A percentile compares a stretch with the other conserved stretches of the same genome.
These are phyloP conservation scores for Rhexocercosporidium sp. DNA, from an alignment of 2,329 filamentous ascomycete genomes.

Conservation along the genomic window DNA sequence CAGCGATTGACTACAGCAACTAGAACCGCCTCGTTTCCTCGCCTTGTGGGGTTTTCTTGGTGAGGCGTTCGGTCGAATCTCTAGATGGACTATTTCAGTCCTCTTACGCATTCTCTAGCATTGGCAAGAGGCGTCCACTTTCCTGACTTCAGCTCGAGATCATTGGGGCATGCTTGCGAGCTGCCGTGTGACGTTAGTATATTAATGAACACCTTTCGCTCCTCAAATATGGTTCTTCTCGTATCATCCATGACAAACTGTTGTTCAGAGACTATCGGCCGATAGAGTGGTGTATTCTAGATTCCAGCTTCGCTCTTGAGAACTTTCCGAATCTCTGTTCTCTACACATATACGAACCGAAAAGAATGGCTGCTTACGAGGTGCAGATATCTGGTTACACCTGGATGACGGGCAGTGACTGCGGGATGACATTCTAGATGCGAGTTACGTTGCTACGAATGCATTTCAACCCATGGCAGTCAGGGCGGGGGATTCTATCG, in stretches of 20 bases:
- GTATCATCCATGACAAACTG: not conserved
- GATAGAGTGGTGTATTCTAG: not conserved
- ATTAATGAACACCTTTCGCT: conserved; percentile 11
- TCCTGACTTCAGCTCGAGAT: not conserved
- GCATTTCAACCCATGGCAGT: not conserved
- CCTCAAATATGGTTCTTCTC: not conserved
- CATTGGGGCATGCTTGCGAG: conserved; percentile 7
- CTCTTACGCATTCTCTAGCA: conserved; percentile 9
- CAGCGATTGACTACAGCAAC: conserved; percentile 37
- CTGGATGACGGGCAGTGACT: not conserved
- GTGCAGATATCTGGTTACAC: conserved; percentile 2
- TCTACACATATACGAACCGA: not conserved
- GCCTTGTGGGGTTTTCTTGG: not conserved
- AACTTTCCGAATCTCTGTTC: not conserved
- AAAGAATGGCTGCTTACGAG: conserved; percentile 5
- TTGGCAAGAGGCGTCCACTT: conserved; percentile 14
- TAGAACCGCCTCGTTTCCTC: conserved; percentile 13
- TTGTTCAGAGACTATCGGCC: not conserved
- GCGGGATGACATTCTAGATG: not conserved
- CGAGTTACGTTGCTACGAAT: not conserved
- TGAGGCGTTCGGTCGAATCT: not conserved
- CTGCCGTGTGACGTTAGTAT: conserved; percentile 1
- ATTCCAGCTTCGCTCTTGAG: not conserved
- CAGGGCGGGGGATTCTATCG: not conserved
- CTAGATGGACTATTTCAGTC: not conserved